Percentiles rank a stretch among this genome's conserved stretches.
phyloP scores from a whole-genome alignment of 2,329 filamentous ascomycete genomes.

The Cephalotrichum gorgonifer region DNA sequence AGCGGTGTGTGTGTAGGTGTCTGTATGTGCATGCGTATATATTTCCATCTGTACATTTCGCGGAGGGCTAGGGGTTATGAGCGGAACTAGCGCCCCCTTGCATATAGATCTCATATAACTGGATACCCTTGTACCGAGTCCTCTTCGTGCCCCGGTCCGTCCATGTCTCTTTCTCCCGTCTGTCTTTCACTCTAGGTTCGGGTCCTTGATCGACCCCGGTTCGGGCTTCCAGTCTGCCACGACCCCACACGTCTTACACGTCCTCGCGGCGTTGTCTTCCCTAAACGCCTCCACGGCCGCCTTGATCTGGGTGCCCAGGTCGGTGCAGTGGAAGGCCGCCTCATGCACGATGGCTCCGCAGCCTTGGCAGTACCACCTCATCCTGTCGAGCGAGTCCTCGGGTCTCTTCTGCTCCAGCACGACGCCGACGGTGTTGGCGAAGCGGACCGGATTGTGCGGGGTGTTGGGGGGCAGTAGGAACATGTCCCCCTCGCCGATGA shows the following conservation, averaged over 20 bases:
- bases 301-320: conserved; percentile 93
- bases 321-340: conserved; percentile 75
- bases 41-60: neutral
- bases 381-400: conserved; percentile 56
- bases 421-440: conserved; percentile 86
- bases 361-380: conserved; percentile 81
- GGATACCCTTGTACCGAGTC: neutral
- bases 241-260: conserved; percentile 65
- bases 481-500: conserved; percentile 88
- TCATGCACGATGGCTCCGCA: conserved; percentile 74
- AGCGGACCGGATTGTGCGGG: conserved; percentile 92
- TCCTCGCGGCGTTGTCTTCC: conserved; percentile 54
- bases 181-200: conserved; percentile 32
- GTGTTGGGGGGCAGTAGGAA: conserved; percentile 88
- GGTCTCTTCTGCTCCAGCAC: conserved; percentile 82
- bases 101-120: neutral
- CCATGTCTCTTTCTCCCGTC: neutral
- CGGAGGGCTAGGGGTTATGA: neutral
- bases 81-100: neutral
- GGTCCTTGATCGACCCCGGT: conserved; percentile 47
- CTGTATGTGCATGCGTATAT: neutral
- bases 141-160: neutral
- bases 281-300: conserved; percentile 76
- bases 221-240: conserved; percentile 62
- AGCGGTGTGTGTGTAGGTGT: neutral